Evolutionary conservation across 306 rosid species (phyloP), one percentile per base, ranked within the genome.

Genomic region (Pueraria montana): DNA sequence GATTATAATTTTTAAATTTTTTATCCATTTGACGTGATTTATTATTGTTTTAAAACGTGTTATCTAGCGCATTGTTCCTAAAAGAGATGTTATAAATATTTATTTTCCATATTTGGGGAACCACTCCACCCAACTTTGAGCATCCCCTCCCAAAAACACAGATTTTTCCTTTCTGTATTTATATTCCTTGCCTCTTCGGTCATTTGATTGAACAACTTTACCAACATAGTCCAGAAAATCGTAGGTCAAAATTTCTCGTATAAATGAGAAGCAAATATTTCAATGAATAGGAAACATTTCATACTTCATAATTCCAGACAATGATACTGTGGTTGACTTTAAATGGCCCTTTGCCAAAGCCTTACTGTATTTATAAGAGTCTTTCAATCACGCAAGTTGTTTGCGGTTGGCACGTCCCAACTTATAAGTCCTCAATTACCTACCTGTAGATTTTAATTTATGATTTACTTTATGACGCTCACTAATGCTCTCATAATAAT

Each of bases 351-450:
- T 8, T 62, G 8, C 40, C 38, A 45, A 16, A 64, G 1, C 71
- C 59, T 50, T 18, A n/a, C n/a, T n/a, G n/a, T n/a, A 1, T 40
- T 63, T 40, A 58, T 24, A 21, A 56, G 48, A 26, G 74, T 20
- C 2, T 32, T 64, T 65, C 11, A 11, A 48, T 18, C 21, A 12
- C 20, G 45, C 24, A 38, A 1, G 32, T 26, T 55, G 8, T 69
- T 24, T 68, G 83, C 34, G 42, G 77, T 53, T 70, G 61, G 34
- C 78, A 80, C 77, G 78, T 68, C 67, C 32, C 76, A 67, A 78
- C 26, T 66, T 66, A 27, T 18, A 52, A 40, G 68, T 23, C 9
- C n/a, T 49, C 21, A 4, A 8, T 14, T 55, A 42, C 83, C 83
- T 24, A 21, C 49, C 65, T 8, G 3, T 13, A 23, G 5, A 21